Percentiles rank a stretch among this genome's conserved stretches.
Conservation (phyloP, 441 rosid genomes). For the Pelargonium australe region DNA sequence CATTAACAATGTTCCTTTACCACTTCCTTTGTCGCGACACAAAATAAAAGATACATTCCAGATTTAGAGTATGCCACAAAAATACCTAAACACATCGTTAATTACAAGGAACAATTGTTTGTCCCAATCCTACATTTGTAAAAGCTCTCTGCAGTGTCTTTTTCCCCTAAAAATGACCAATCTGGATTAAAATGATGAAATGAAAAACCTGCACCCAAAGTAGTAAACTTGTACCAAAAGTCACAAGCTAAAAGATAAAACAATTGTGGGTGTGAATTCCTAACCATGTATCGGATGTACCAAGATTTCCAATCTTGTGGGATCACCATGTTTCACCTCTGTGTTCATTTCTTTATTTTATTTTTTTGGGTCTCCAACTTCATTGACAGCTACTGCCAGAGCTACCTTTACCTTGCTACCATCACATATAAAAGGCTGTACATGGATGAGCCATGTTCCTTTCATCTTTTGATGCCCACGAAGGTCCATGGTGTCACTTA, state of each 20-base stretch:
- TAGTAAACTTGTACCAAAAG: neutral
- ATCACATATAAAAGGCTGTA: neutral
- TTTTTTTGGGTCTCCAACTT: no score
- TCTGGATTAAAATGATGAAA: no score
- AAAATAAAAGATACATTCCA: neutral
- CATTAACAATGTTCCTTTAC: neutral
- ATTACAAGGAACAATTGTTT: no score
- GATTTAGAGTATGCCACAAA: neutral
- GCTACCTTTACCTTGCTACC: neutral
- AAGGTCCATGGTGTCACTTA: neutral
- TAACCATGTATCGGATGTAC: slow-evolving; percentile 1
- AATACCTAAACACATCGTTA: no score
- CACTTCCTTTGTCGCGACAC: neutral
- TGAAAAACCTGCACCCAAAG: no score
- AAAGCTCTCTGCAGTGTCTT: no score
- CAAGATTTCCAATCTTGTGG: neutral
- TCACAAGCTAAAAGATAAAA: neutral
- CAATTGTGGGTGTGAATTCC: neutral
- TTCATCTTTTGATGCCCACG: neutral
- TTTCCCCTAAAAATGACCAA: no score
- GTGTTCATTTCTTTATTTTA: no score
- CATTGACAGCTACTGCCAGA: neutral
- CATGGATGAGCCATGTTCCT: neutral
- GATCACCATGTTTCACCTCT: no score
- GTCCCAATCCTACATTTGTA: no score